Evolutionary conservation across 1,284 basidiomycete genomes (phyloP), one percentile per base, ranked within the genome.

Genomic region (Ceratobasidium theobromae): DNA sequence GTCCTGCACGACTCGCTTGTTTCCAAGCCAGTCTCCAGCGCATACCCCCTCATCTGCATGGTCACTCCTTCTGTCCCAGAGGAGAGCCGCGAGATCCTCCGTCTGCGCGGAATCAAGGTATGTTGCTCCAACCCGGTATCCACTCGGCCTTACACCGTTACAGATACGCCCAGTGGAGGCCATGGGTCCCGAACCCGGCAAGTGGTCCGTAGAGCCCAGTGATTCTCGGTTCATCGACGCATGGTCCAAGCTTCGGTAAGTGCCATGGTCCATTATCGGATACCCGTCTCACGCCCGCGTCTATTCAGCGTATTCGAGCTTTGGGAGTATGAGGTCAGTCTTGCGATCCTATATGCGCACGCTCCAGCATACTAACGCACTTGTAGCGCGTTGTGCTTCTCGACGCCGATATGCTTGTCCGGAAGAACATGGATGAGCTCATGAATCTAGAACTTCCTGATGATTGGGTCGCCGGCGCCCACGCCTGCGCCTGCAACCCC

Each of bases 401-500:
- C 55, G 95, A 98, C 74, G 86, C 87, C 14, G 95, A 98, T 77
- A 98, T 98, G 93, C 81, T 97, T 66, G 82, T 97, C 23, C 79
- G 84, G 74, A 82, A 79, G 51, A 92, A 91, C 69, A 96, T 98
- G 90, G 96, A 98, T 76, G 94, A 96, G 69, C 80, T 98, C 54
- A 87, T 98, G 79, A 81, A 86, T 23, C 72, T 92, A 28, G 81
- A 85, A 9, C 77, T 94, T 1, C 83, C 82, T 4, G 72, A 72
- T 40, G 88, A 86, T 71, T 84, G 86, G 76, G 95, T 98, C 67
- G 93, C 91, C 1, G 93, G 93, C 0, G 83, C 80, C 0, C 95
- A 95, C 70, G 95, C 86, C 6, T 98, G 95, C 74, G 88, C 94
- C 1, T 98, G 95, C 80, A 98, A 98, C 74, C 95, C 95, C 8